Evolutionary conservation across 345 rosid species (phyloP), one percentile per base, ranked within the genome.

Genomic region (Odontarrhena argentea): DNA sequence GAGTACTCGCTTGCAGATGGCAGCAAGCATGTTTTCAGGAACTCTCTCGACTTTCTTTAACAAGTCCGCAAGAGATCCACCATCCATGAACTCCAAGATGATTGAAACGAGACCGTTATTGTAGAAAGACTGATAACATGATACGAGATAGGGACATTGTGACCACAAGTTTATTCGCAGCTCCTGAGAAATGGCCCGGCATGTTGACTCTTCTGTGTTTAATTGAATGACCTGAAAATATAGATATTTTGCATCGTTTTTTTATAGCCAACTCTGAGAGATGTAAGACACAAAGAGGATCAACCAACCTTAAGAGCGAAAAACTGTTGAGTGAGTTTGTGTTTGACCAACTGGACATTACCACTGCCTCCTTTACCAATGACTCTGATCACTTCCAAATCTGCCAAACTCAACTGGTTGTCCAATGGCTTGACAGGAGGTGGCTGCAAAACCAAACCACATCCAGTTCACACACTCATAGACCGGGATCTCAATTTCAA

Each of bases 321-420:
- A 69, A 94, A 91, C 63, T 85, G 96, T 65, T 82, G 85, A 60
- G 90, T 84, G 83, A 92, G 90, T 74, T 94, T 94, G 81, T 94
- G 99, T 70, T 86, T 96, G 43, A 94, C 99, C 71, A 94, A 80
- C 49, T 94, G 99, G 51, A 90, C 99, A 60, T 68, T 83, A 63
- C 99, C 89, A 51, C 99, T 87, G 74, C 76, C 83, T 57, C 99
- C 99, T 80, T 94, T 94, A 7, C 99, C 99, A 45, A 94, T 81
- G 54, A 94, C 95, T 76, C 91, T 94, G 64, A 94, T 78, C 10
- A 84, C 68, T 70, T 94, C 99, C 0, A 91, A 44, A 57, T 91
- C 97, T 8, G 76, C 84, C 59, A 91, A 72, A 70, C 73, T 91
- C 79, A 91, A 60, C 74, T 87, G 96, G 55, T 88, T 65, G 65